Conservation (phyloP, 2,329 filamentous ascomycete genomes). For the Fusarium bulbicola region DNA sequence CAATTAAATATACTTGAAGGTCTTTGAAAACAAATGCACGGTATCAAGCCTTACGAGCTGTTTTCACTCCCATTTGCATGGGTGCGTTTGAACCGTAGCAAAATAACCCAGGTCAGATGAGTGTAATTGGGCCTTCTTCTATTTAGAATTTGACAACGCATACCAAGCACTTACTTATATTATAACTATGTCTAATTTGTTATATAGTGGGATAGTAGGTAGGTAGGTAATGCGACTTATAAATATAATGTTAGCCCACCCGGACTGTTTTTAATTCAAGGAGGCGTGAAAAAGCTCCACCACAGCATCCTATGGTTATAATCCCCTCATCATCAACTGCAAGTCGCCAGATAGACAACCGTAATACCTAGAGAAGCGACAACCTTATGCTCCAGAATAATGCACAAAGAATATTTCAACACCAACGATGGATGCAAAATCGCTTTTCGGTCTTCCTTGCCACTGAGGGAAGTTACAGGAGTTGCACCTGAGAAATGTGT, state of each 20-base stretch:
- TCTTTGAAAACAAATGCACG: background rate
- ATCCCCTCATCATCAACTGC: background rate
- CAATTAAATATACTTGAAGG: too few relatives aligned
- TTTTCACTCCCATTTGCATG: background rate
- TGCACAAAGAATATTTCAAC: constrained; percentile 29
- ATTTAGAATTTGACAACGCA: background rate
- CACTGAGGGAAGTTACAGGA: constrained; percentile 12
- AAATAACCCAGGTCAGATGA: background rate
- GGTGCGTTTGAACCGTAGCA: too few relatives aligned
- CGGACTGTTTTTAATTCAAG: background rate
- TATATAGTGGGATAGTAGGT: background rate
- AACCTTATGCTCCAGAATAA: background rate
- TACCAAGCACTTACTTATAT: background rate
- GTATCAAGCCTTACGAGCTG: background rate
- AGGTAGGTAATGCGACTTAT: background rate
- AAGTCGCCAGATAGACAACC: background rate
- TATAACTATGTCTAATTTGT: background rate
- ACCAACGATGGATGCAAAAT: constrained; percentile 41
- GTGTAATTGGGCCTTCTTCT: background rate
- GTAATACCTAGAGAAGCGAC: background rate
- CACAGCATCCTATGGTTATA: background rate
- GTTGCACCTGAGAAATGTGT: constrained; percentile 27
- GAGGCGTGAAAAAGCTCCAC: background rate
- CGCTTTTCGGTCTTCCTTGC: constrained; percentile 37
- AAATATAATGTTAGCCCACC: background rate